Conservation (phyloP, 176 grass and related monocot species). For the Otatea glauca region DNA sequence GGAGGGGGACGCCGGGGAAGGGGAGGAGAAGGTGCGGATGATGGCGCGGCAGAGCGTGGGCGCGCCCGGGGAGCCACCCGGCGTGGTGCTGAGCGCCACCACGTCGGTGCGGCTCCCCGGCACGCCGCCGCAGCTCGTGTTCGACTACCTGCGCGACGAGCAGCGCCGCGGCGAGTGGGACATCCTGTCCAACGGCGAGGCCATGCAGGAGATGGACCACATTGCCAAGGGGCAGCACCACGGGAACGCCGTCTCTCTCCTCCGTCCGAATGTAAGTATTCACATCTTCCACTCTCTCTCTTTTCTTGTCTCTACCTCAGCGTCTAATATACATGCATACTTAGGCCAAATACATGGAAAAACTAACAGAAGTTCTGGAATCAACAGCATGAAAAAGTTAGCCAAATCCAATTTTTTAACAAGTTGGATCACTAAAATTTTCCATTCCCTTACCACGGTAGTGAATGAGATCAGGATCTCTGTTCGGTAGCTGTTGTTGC, state of each 20-base stretch:
- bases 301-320: background rate
- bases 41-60: conserved; percentile 71
- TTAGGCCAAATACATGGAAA: background rate
- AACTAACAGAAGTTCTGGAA: background rate
- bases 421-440: background rate
- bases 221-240: conserved; percentile 88
- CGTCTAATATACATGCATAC: background rate
- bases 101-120: conserved; percentile 60
- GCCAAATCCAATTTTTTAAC: background rate
- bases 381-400: background rate
- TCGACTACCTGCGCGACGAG: conserved; percentile 76
- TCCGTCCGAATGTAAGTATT: conserved; percentile 75
- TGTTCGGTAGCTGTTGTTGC: background rate
- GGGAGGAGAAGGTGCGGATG: conserved; percentile 72
- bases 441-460: background rate
- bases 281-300: background rate
- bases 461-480: background rate
- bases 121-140: conserved; percentile 52
- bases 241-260: conserved; percentile 86
- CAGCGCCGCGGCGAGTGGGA: conserved; percentile 72
- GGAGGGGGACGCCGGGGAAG: background rate
- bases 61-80: conserved; percentile 59
- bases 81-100: conserved; percentile 71
- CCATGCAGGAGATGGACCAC: conserved; percentile 92
- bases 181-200: conserved; percentile 67